A percentile compares a stretch with the other conserved stretches of the same genome.
Evolutionary conservation across 768 basidiomycete species (phyloP).

Genomic region (Lyophyllum decastes): DNA sequence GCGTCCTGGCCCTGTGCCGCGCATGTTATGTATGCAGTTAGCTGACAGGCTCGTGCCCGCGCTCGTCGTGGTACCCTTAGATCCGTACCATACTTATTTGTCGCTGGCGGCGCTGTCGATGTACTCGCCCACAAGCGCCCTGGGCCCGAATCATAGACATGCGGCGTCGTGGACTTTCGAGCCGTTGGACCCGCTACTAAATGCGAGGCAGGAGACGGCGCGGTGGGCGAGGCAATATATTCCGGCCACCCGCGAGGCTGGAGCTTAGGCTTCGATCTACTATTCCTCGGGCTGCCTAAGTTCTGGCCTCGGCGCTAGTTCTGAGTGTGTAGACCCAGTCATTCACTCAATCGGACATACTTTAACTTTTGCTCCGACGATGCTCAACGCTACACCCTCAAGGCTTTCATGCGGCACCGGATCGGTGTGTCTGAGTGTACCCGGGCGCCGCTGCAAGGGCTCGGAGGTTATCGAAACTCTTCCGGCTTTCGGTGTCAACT

Average conservation of each 20-base stretch:
- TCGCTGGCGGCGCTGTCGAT: slow-evolving; percentile 81
- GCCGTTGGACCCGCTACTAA: slow-evolving; percentile 68
- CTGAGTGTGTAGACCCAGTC: background rate
- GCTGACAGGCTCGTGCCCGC: background rate
- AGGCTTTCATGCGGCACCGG: slow-evolving; percentile 23
- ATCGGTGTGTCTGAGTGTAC: slow-evolving; percentile 14
- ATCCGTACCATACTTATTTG: slow-evolving; percentile 96
- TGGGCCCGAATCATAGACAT: slow-evolving; percentile 28
- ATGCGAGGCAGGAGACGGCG: slow-evolving; percentile 66
- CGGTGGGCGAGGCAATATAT: slow-evolving; percentile 68
- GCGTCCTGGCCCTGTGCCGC: background rate
- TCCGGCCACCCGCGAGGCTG: slow-evolving; percentile 23
- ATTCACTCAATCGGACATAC: slow-evolving; percentile 5
- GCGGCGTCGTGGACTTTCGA: slow-evolving; percentile 56
- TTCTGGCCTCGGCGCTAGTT: background rate
- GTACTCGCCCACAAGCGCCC: slow-evolving; percentile 50
- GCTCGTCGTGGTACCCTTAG: slow-evolving; percentile 34
- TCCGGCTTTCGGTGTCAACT: background rate
- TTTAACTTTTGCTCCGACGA: background rate
- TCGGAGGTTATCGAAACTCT: background rate
- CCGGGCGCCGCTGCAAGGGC: background rate
- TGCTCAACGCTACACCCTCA: slow-evolving; percentile 8
- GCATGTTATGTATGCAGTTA: background rate
- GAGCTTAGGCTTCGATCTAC: background rate
- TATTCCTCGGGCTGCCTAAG: background rate